Evolutionary conservation across 2,329 filamentous ascomycete genomes (phyloP).

Genomic region (Epichloe amarillans): DNA sequence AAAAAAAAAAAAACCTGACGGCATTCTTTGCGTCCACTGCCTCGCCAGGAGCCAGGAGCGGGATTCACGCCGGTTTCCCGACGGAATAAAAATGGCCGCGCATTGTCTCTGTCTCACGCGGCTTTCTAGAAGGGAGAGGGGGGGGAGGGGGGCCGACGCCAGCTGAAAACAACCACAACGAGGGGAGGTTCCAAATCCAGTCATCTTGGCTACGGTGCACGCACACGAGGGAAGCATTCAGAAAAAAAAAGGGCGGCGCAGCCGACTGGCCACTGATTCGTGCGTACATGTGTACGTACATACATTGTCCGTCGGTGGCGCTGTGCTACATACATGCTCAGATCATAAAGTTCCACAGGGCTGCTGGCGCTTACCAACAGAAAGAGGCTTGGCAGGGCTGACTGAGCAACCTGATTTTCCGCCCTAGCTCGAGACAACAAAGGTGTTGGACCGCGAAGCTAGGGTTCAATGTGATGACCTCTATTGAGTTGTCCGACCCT

Average conservation of each 20-base stretch:
- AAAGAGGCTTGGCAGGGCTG: not conserved
- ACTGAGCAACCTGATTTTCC: not conserved
- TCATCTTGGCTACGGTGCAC: not conserved
- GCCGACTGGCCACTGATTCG: too few relatives aligned
- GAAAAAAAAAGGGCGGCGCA: too few relatives aligned
- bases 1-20: not conserved
- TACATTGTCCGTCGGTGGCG: too few relatives aligned
- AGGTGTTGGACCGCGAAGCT: too few relatives aligned
- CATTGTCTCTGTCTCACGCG: conserved; percentile 8
- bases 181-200: too few relatives aligned
- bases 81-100: not conserved
- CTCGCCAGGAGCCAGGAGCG: not conserved
- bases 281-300: too few relatives aligned
- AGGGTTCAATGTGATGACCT: too few relatives aligned
- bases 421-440: not conserved
- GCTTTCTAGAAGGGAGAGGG: conserved; percentile 8
- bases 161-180: not conserved
- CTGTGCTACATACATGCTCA: too few relatives aligned
- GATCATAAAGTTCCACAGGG: too few relatives aligned
- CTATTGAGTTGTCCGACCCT: too few relatives aligned
- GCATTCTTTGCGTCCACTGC: not conserved
- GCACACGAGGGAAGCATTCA: not conserved
- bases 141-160: not conserved
- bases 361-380: not conserved
- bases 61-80: conserved; percentile 3